These are phyloP conservation scores for Cordyceps farinosa DNA, from an alignment of 2,329 filamentous ascomycete species.

Conservation along the genomic window DNA sequence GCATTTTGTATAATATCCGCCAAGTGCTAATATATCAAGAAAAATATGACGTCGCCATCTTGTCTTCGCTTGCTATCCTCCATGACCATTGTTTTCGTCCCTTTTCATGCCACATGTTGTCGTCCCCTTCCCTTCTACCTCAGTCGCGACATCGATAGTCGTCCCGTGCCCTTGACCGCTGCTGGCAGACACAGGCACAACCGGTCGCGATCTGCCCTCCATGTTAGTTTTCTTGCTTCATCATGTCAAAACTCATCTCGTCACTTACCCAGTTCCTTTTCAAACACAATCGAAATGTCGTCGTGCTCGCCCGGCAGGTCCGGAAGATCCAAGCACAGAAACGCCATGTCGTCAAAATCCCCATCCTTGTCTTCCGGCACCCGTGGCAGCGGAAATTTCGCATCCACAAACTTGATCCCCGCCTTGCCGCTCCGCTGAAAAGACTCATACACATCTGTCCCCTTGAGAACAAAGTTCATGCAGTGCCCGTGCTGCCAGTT, in stretches of 20 bases:
- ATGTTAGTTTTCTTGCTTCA: constrained; percentile 23
- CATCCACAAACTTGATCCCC: constrained; percentile 77
- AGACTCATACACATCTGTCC: constrained; percentile 76
- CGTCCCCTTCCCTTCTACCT: not conserved
- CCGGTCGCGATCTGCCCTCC: constrained; percentile 49
- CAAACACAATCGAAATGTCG: constrained; percentile 83
- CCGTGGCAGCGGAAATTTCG: constrained; percentile 81
- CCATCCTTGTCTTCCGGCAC: constrained; percentile 48
- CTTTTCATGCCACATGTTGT: not conserved
- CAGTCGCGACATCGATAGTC: constrained; percentile 26
- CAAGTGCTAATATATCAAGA: not conserved
- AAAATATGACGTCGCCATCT: not conserved
- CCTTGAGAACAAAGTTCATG: constrained; percentile 84
- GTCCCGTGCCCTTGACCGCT: constrained; percentile 48
- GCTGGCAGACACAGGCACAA: constrained; percentile 53
- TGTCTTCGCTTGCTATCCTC: constrained; percentile 4
- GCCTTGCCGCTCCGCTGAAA: constrained; percentile 62
- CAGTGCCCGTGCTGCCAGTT: constrained; percentile 83
- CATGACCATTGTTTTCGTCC: not conserved
- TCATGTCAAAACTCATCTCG: not conserved
- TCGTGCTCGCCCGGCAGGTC: constrained; percentile 91
- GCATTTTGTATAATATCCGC: constrained; percentile 8
- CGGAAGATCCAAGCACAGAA: constrained; percentile 80
- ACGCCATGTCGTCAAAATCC: constrained; percentile 61
- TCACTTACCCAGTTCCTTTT: constrained; percentile 66